Evolutionary conservation across 345 rosid species (phyloP).

Genomic region (Theobroma cacao): DNA sequence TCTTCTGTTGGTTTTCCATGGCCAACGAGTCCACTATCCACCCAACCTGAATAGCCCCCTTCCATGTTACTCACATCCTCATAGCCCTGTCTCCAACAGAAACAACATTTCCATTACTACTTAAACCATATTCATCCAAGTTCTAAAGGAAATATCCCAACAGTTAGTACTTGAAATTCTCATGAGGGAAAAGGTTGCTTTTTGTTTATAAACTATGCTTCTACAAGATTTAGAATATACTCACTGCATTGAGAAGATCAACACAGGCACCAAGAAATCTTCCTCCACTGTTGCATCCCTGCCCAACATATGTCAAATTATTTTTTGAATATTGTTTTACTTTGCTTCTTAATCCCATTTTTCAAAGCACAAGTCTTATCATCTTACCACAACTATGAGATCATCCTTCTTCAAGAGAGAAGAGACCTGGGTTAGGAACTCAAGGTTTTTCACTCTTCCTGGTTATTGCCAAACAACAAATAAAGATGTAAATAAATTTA

Average conservation of each 20-base stretch:
- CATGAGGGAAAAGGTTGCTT: too few species aligned
- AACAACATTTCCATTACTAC: not conserved
- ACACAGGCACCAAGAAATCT: constrained; percentile 34
- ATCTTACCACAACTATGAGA: constrained; percentile 40
- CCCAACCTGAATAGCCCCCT: constrained; percentile 55
- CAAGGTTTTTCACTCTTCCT: constrained; percentile 42
- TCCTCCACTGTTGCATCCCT: constrained; percentile 40
- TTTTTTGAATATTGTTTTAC: too few species aligned
- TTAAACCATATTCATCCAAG: too few species aligned
- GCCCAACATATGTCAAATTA: not conserved
- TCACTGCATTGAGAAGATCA: constrained; percentile 42
- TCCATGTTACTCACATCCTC: constrained; percentile 43
- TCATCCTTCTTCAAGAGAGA: constrained; percentile 41
- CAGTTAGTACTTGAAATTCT: too few species aligned
- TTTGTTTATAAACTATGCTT: too few species aligned
- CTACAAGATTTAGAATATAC: constrained; percentile 17
- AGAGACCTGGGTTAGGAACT: constrained; percentile 37
- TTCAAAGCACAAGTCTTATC: not conserved
- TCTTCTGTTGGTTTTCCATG: constrained; percentile 35
- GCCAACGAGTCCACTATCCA: constrained; percentile 39
- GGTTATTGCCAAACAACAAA: not conserved
- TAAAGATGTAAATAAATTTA: not conserved
- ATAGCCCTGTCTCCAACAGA: constrained; percentile 30
- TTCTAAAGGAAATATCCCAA: too few species aligned
- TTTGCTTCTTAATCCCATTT: too few species aligned